These are phyloP conservation scores for Hysterangium stoloniferum DNA, from an alignment of 768 basidiomycete genomes.

Conservation along the genomic window DNA sequence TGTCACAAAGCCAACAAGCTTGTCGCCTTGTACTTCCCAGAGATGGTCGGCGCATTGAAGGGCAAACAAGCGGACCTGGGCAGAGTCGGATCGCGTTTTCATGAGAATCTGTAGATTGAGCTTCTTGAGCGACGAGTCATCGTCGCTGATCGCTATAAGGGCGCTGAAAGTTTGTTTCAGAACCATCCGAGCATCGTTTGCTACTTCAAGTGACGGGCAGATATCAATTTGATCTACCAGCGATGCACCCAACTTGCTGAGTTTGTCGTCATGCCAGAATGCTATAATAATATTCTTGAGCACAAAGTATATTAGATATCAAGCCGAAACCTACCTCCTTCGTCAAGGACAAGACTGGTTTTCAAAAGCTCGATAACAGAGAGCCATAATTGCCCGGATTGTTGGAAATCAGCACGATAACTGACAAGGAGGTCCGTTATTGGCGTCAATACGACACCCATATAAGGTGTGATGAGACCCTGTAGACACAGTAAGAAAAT, in stretches of 20 bases:
- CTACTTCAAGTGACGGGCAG: conserved; percentile 27
- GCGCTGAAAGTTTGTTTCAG: conserved; percentile 39
- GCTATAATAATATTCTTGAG: conserved; percentile 32
- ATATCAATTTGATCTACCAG: conserved; percentile 59
- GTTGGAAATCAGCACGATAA: conserved; percentile 31
- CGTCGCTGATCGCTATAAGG: conserved; percentile 48
- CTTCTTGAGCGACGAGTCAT: conserved; percentile 57
- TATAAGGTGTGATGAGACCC: conserved; percentile 89
- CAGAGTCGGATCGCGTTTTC: conserved; percentile 82
- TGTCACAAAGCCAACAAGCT: conserved; percentile 65
- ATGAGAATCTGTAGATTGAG: conserved; percentile 81
- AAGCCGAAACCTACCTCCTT: conserved; percentile 52
- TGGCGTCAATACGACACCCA: conserved; percentile 65
- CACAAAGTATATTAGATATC: not conserved
- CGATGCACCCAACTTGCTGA: conserved; percentile 50
- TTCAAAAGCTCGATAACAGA: conserved; percentile 52
- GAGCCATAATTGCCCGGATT: conserved; percentile 49
- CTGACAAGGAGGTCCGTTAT: conserved; percentile 52
- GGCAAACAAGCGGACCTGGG: conserved; percentile 59
- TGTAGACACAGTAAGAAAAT: conserved; percentile 21
- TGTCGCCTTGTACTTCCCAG: conserved; percentile 72
- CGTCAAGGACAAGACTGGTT: conserved; percentile 69
- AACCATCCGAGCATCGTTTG: conserved; percentile 24
- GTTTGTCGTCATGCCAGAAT: conserved; percentile 85
- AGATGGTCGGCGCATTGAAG: conserved; percentile 59